Evolutionary conservation across 371 early-diverging fungal species (phyloP), one percentile per base, ranked within the genome.

Genomic region (Fennellomyces sp.): DNA sequence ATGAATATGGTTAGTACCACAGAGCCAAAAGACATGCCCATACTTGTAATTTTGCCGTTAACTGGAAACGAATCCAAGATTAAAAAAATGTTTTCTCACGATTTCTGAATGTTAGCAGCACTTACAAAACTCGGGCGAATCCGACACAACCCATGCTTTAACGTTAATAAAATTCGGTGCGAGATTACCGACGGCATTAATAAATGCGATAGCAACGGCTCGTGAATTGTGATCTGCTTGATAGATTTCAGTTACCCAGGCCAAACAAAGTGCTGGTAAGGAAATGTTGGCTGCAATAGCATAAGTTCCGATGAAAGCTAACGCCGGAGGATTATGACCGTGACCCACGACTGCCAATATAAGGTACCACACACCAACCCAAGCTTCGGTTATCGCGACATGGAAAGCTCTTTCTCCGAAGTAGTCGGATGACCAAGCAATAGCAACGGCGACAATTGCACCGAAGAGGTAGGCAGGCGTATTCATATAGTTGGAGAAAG

Each of bases 401-500:
- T 62, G 49, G 55, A 53, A 61, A 2, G 47, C 45, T 13, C 63
- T 59, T 0, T 62, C 63, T 12, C 55, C 48, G 8, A 21, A 49
- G 8, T 25, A 19, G 17, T 66, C 67, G 3, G 67, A 66, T 3
- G 45, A 29, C 58, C 58, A 66, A 3, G 49, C 63, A 19, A 66
- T 49, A 11, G 54, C 15, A 12, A 56, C 31, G 5, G 55, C 50
- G 31, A 35, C 17, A 27, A 60, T 56, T 41, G 64, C 73, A 17
- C 66, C 71, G 62, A 71, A 74, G 19, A 71, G 38, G 66, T 70
- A 78, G 27, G 70, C 61, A 6, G 78, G 78, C 0, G 69, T 70
- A 58, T 65, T 74, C 78, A 78, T 72, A 35, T 78, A 78, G 23
- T 74, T 78, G 15, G 75, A 69, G 51, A 72, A 74, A 3, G 70